phyloP scores from a whole-genome alignment of 2,329 filamentous ascomycete species.

The Clonostachys rosea region DNA sequence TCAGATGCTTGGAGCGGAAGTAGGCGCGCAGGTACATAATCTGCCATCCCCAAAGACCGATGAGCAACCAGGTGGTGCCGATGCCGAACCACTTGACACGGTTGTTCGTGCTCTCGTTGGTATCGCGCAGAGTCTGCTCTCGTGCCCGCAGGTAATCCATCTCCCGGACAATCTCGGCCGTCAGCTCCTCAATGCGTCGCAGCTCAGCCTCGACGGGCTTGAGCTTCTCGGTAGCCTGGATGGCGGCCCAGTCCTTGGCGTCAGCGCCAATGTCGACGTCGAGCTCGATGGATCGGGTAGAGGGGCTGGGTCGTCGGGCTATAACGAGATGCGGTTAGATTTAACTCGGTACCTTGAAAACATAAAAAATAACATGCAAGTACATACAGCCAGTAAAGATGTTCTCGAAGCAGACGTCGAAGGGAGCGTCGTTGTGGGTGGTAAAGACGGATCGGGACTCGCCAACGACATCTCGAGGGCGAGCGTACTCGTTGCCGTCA shows the following conservation, averaged over 20 bases:
- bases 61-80: constrained; percentile 84
- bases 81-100: constrained; percentile 98
- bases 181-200: constrained; percentile 85
- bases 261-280: constrained; percentile 96
- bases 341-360: constrained; percentile 8
- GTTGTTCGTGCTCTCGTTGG: constrained; percentile 99
- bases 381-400: constrained; percentile 64
- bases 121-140: constrained; percentile 95
- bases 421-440: constrained; percentile 83
- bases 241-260: constrained; percentile 96
- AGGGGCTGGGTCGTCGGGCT: constrained; percentile 35
- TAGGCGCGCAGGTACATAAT: constrained; percentile 96
- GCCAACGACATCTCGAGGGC: constrained; percentile 84
- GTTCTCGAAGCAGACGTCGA: constrained; percentile 97
- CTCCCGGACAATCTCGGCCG: constrained; percentile 82
- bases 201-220: constrained; percentile 96
- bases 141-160: constrained; percentile 91
- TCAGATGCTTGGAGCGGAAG: constrained; percentile 63
- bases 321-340: constrained; percentile 6
- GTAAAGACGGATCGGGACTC: constrained; percentile 94
- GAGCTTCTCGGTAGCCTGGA: constrained; percentile 94
- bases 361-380: background rate
- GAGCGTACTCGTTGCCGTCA: constrained; percentile 92
- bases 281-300: constrained; percentile 74
- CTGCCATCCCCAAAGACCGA: constrained; percentile 92